Evolutionary conservation across 2,329 filamentous ascomycete genomes (phyloP), one percentile per base, ranked within the genome.

Genomic region (Aureobasidium sp.): DNA sequence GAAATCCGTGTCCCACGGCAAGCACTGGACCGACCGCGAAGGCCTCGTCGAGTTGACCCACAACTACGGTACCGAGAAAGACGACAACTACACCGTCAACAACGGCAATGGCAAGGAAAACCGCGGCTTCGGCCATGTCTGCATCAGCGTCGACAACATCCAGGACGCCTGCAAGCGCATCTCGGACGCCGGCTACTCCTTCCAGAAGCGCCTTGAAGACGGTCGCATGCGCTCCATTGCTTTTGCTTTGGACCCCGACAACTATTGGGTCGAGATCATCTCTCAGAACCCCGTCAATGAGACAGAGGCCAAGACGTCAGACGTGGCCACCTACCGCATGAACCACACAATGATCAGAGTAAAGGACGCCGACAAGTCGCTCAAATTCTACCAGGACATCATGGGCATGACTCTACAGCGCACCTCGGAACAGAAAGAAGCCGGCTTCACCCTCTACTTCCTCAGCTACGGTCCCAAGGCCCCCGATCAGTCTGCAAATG

Each of bases 131-230:
- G 90, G 90, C 3, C 91, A 97, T 69, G 81, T 90, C 19, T 91
- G 88, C 64, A 84, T 97, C 66, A 72, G 71, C 7, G 76, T 79
- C 12, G 76, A 79, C 62, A 77, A 78, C 56, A 85, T 96, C 58
- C 87, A 95, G 72, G 88, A 86, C 3, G 90, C 91, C 2, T 97
- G 93, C 75, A 76, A 90, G 74, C 80, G 90, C 54, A 79, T 98
- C 56, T 89, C 95, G 69, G 86, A 91, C 66, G 90, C 86, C 6
- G 90, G 90, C 0, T 95, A 95, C 73, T 80, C 79, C 58, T 98
- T 97, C 72, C 89, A 97, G 77, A 97, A 97, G 81, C 94, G 88
- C 72, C 75, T 97, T 54, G 82, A 82, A 0, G 91, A 97, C 60
- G 93, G 93, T 2, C 79, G 85, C 54, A 95, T 94, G 88, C 79